Conservation (phyloP, 768 basidiomycete genomes). For the Psilocybe azurescens region DNA sequence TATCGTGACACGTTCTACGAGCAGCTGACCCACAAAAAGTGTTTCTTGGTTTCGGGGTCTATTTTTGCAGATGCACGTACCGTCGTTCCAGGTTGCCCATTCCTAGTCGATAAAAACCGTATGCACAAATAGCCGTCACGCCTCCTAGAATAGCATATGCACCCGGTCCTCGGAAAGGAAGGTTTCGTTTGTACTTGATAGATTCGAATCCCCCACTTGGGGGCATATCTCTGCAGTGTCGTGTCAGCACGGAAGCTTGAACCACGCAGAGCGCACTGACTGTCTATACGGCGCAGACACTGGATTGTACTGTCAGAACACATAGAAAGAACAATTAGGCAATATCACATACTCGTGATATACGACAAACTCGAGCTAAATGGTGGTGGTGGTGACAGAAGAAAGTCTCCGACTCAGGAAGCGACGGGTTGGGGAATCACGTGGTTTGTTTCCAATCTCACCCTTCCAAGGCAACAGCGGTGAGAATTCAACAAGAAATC, state of each 20-base stretch:
- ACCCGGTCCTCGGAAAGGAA: slow-evolving; percentile 87
- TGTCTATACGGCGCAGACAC: slow-evolving; percentile 70
- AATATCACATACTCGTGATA: slow-evolving; percentile 14
- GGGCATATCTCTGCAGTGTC: slow-evolving; percentile 84
- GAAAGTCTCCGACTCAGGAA: slow-evolving; percentile 9
- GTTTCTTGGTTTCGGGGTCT: slow-evolving; percentile 9
- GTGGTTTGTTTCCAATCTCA: slow-evolving; percentile 15
- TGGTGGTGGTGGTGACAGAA: slow-evolving; percentile 18
- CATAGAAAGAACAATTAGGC: slow-evolving; percentile 1
- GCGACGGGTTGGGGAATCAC: slow-evolving; percentile 16
- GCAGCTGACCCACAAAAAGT: slow-evolving; percentile 53
- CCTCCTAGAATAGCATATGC: slow-evolving; percentile 85
- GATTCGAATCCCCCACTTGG: slow-evolving; percentile 92
- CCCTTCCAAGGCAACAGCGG: neutral
- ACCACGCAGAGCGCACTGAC: slow-evolving; percentile 42
- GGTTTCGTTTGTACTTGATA: slow-evolving; percentile 94
- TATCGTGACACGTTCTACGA: slow-evolving; percentile 68
- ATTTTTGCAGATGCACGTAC: slow-evolving; percentile 52
- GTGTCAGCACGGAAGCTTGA: slow-evolving; percentile 17
- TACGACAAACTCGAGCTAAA: neutral
- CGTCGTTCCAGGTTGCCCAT: slow-evolving; percentile 91
- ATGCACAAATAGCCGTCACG: slow-evolving; percentile 85
- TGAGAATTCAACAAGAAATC: neutral
- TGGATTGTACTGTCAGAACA: slow-evolving; percentile 28
- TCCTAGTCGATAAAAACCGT: slow-evolving; percentile 92